Evolutionary conservation across 1,284 basidiomycete species (phyloP).

Genomic region (Tilletia caries): DNA sequence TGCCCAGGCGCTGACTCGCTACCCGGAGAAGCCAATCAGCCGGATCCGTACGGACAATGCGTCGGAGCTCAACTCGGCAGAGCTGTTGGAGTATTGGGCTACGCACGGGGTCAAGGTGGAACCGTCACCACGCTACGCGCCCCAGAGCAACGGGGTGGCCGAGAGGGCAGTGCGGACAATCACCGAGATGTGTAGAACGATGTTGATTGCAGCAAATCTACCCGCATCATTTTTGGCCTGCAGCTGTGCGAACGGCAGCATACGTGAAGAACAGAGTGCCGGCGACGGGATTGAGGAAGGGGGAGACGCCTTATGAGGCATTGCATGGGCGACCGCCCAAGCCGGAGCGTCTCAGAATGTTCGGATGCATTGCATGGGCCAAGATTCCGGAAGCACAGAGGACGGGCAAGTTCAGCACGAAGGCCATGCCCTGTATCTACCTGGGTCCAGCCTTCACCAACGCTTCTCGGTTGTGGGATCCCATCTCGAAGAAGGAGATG

Average conservation of each 20-base stretch:
- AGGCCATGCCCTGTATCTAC: neutral
- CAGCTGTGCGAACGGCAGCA: neutral
- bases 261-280: neutral
- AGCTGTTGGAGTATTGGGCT: neutral
- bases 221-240: neutral
- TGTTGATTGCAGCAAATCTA: neutral
- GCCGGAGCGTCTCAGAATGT: neutral
- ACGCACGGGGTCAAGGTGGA: neutral
- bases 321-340: neutral
- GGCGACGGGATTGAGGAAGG: neutral
- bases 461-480: neutral
- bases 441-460: neutral
- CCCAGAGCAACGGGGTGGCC: constrained; percentile 1
- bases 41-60: neutral
- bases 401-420: neutral
- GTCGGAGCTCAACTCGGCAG: neutral
- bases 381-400: too few species aligned
- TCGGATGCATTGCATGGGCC: neutral
- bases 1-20: too few species aligned
- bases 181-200: neutral
- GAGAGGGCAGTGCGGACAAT: neutral
- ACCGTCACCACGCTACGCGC: neutral
- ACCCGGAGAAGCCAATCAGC: neutral
- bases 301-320: neutral
- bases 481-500: neutral